phyloP scores from a whole-genome alignment of 192 early-diverging fungal species.

The Pilaira anomala region DNA sequence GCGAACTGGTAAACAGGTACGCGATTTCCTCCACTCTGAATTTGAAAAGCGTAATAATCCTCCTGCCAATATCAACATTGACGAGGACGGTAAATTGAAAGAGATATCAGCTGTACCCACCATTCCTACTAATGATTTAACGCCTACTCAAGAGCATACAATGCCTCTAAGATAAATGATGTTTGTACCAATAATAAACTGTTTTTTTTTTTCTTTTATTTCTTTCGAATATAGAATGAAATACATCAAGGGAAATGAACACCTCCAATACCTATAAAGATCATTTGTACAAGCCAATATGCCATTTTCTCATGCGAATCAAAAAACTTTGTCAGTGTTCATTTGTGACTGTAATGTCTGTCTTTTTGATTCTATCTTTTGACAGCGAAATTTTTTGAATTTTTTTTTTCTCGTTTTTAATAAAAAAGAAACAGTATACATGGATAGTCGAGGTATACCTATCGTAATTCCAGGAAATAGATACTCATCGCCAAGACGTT shows the following conservation, averaged over 20 bases:
- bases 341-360: no score
- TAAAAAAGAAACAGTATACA: background rate
- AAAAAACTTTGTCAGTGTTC: no score
- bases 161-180: conserved; percentile 9
- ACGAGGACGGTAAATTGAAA: background rate
- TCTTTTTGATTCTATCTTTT: no score
- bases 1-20: conserved; percentile 42
- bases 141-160: background rate
- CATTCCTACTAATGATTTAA: conserved; percentile 9
- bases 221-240: no score
- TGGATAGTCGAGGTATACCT: conserved; percentile 9
- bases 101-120: conserved; percentile 1
- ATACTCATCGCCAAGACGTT: background rate
- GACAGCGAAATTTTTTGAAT: no score
- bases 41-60: conserved; percentile 34
- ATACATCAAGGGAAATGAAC: no score
- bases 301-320: no score
- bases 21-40: conserved; percentile 40
- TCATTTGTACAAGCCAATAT: no score
- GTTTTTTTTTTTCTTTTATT: no score
- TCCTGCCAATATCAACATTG: background rate
- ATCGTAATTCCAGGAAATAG: conserved; percentile 8
- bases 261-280: no score
- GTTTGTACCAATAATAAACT: no score
- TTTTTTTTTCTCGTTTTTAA: no score